Conservation (phyloP, 176 grass and related monocot species). For the Carex cristatella region DNA sequence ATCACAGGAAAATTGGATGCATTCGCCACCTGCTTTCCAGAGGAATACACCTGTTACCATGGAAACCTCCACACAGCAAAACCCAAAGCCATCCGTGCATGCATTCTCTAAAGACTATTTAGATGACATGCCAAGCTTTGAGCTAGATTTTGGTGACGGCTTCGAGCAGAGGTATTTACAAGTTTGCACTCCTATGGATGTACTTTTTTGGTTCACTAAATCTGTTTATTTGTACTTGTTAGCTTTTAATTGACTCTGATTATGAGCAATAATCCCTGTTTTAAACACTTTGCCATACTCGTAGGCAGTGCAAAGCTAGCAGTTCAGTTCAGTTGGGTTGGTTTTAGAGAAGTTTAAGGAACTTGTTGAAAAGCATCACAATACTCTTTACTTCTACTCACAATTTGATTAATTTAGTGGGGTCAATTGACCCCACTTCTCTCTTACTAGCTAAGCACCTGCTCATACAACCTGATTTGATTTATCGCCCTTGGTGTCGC, state of each 20-base stretch:
- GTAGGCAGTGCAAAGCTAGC: not conserved
- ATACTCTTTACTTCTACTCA: not conserved
- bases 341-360: not conserved
- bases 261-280: not conserved
- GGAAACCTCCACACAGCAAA: not conserved
- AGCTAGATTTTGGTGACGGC: not conserved
- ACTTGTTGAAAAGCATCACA: not conserved
- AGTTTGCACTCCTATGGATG: not conserved
- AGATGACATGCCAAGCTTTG: conserved; percentile 6
- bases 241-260: not conserved
- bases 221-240: not conserved
- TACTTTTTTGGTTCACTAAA: not conserved
- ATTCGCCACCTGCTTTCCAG: not conserved
- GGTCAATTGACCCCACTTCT: not conserved
- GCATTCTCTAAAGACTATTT: not conserved
- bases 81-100: not conserved
- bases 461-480: not conserved
- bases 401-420: not conserved
- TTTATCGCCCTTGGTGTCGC: not conserved
- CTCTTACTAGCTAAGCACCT: not conserved
- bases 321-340: not conserved
- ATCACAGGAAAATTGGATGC: conserved; percentile 11
- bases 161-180: not conserved
- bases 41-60: not conserved
- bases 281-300: not conserved